A percentile compares a stretch with the other conserved stretches of the same genome.
These are phyloP conservation scores for Cucurbita moschata DNA, from an alignment of 306 rosid species.

Conservation along the genomic window DNA sequence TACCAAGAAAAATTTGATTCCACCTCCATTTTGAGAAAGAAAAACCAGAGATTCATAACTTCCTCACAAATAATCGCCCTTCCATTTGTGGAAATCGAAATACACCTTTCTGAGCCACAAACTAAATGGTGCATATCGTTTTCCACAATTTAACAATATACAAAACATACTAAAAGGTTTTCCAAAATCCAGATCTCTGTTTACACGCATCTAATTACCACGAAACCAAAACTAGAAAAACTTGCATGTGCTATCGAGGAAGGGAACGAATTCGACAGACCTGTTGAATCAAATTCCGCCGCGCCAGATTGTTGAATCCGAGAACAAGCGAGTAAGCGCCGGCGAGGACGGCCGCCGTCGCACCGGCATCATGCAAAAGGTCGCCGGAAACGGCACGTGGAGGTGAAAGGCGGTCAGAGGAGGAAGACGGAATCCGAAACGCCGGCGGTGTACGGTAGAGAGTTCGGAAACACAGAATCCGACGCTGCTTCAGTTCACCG, in stretches of 20 bases:
- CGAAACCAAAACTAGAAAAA: background rate
- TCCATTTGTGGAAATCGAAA: constrained; percentile 1
- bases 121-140: background rate
- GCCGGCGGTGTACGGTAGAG: constrained; percentile 19
- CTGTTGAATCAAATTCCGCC: constrained; percentile 48
- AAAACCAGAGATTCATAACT: background rate
- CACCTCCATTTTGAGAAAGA: background rate
- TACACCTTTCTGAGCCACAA: background rate
- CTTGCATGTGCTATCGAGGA: background rate
- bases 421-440: constrained; percentile 5
- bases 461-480: background rate
- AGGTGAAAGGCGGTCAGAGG: background rate
- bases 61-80: background rate
- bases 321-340: constrained; percentile 59
- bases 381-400: constrained; percentile 12
- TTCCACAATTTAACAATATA: background rate
- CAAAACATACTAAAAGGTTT: background rate
- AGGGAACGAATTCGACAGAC: constrained; percentile 14
- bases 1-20: background rate
- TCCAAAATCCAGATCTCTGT: background rate
- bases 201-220: background rate
- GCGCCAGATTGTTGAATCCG: constrained; percentile 44
- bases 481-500: background rate
- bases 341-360: constrained; percentile 39
- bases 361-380: constrained; percentile 42